A percentile compares a stretch with the other conserved stretches of the same genome.
Conservation (phyloP, 495 filamentous ascomycete species). For the Chlorociboria aeruginascens region DNA sequence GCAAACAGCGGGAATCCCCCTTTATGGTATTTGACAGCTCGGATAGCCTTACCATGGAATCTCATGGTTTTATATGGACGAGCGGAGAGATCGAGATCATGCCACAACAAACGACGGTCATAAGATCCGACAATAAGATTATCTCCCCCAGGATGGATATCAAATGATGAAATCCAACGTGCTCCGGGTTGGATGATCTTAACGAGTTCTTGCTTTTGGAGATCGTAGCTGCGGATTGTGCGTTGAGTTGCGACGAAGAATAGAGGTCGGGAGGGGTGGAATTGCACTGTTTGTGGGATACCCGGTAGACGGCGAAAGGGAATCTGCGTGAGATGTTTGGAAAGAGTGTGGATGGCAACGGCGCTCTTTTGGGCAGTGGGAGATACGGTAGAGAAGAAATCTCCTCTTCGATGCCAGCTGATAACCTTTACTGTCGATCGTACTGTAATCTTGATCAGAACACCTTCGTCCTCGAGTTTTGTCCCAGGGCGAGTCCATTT, state of each 20-base stretch:
- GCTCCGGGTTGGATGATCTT: conserved; percentile 88
- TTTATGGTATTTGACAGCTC: conserved; percentile 74
- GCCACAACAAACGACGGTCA: conserved; percentile 89
- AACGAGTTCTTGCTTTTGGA: conserved; percentile 75
- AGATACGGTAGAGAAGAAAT: conserved; percentile 89
- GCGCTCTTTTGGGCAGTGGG: conserved; percentile 65
- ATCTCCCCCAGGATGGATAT: conserved; percentile 85
- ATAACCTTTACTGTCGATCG: conserved; percentile 78
- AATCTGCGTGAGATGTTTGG: conserved; percentile 86
- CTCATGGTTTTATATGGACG: conserved; percentile 91
- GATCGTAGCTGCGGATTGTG: conserved; percentile 82
- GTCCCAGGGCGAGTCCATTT: conserved; percentile 73
- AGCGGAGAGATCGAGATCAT: conserved; percentile 84
- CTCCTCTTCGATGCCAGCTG: conserved; percentile 85
- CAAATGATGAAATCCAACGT: conserved; percentile 87
- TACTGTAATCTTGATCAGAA: conserved; percentile 68
- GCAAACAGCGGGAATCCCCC: conserved; percentile 81
- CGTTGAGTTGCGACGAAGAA: conserved; percentile 95
- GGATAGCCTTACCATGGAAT: conserved; percentile 85
- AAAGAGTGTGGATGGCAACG: conserved; percentile 91
- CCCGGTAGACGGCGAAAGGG: conserved; percentile 84
- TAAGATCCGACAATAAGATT: conserved; percentile 91
- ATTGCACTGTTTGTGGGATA: conserved; percentile 76
- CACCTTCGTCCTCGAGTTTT: conserved; percentile 62
- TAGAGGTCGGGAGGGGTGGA: conserved; percentile 85